phyloP scores from a whole-genome alignment of 106 monocot genomes.

The Chionographis japonica region DNA sequence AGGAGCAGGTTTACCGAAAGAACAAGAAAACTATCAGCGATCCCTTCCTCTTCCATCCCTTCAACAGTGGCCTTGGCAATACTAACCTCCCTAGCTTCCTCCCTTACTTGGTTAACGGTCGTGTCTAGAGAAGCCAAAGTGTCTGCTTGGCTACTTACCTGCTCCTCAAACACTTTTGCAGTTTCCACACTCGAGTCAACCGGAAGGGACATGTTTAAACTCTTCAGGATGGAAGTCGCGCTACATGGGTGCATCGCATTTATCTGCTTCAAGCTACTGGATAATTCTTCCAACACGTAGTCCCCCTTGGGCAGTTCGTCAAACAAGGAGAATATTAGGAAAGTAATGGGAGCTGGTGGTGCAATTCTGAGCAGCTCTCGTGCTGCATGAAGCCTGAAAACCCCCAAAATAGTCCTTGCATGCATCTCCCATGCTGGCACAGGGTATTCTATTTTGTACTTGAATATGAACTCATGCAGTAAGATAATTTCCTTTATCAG shows the following conservation, averaged over 20 bases:
- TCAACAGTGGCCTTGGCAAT: constrained; percentile 56
- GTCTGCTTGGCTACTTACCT: constrained; percentile 19
- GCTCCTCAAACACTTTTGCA: constrained; percentile 32
- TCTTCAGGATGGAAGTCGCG: constrained; percentile 59
- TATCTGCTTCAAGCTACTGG: constrained; percentile 37
- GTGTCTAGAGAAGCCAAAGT: constrained; percentile 53
- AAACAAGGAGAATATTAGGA: constrained; percentile 78
- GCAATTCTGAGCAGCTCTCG: constrained; percentile 90
- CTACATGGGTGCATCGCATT: constrained; percentile 41
- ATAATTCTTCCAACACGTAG: constrained; percentile 70
- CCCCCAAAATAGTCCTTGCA: constrained; percentile 62
- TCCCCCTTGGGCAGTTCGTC: constrained; percentile 92
- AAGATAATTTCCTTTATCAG: constrained; percentile 68
- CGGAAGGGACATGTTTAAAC: constrained; percentile 38
- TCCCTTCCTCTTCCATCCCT: constrained; percentile 74
- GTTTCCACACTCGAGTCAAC: constrained; percentile 2
- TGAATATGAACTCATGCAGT: constrained; percentile 61
- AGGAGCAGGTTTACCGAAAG: constrained; percentile 35
- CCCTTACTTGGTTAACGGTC: constrained; percentile 59
- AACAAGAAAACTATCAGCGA: constrained; percentile 57
- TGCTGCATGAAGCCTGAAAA: constrained; percentile 87
- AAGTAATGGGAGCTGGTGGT: constrained; percentile 58
- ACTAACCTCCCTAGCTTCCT: constrained; percentile 49
- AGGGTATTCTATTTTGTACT: constrained; percentile 40
- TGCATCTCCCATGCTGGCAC: constrained; percentile 65